phyloP scores from a whole-genome alignment of 2,329 filamentous ascomycete species.

The Stromatinia cepivora region DNA sequence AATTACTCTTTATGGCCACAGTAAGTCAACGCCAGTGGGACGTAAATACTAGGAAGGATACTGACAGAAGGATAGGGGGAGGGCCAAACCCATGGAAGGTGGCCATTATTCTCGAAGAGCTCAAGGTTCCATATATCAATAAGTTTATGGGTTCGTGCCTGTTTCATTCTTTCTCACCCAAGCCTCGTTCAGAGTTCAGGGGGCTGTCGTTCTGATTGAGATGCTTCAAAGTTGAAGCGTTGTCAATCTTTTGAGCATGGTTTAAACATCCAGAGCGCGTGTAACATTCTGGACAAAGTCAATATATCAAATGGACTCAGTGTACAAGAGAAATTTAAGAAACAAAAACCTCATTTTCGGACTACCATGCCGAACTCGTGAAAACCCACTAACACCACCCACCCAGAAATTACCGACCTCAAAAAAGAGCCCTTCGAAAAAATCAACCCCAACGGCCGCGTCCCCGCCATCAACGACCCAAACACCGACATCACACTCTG shows the following conservation, averaged over 20 bases:
- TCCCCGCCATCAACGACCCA: constrained; percentile 41
- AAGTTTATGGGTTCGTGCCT: not conserved
- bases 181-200: not conserved
- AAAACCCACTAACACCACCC: not conserved
- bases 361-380: not conserved
- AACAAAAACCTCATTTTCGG: not conserved
- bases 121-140: constrained; percentile 44
- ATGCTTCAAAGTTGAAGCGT: not conserved
- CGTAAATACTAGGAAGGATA: not conserved
- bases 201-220: no score
- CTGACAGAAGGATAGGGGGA: not conserved
- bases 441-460: constrained; percentile 39
- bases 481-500: constrained; percentile 41
- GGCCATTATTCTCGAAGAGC: constrained; percentile 47
- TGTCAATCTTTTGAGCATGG: not conserved
- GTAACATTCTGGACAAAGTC: not conserved
- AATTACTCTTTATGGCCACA: constrained; percentile 2
- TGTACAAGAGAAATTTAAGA: not conserved
- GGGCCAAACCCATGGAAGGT: constrained; percentile 34
- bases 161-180: no score
- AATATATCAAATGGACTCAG: not conserved
- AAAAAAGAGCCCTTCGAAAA: constrained; percentile 44
- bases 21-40: not conserved
- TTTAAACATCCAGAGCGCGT: not conserved
- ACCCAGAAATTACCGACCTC: constrained; percentile 29